phyloP scores from a whole-genome alignment of 140 eudicot species.

The Cichorium intybus region DNA sequence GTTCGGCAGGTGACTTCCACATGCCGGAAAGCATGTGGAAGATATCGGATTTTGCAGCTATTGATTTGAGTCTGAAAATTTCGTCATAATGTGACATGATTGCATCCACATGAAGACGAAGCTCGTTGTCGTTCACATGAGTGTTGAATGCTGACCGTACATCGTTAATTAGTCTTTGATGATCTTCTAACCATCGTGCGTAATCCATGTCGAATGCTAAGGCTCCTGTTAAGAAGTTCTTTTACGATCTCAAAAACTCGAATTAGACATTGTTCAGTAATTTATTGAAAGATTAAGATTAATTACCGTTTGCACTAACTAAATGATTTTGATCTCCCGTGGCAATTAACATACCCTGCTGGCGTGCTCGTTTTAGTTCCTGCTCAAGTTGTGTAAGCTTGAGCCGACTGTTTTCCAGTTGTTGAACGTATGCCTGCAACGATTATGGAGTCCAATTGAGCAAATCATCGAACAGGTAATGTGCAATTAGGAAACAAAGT shows the following conservation, averaged over 20 bases:
- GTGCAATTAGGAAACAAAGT: neutral
- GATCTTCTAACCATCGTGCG: conserved; percentile 88
- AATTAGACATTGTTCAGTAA: neutral
- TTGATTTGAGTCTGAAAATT: conserved; percentile 64
- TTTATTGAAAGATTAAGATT: neutral
- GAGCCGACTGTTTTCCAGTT: conserved; percentile 81
- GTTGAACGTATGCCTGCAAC: conserved; percentile 95
- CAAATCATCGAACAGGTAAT: neutral
- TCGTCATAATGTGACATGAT: conserved; percentile 88
- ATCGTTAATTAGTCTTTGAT: conserved; percentile 71
- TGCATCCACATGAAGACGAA: conserved; percentile 73
- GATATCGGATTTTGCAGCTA: conserved; percentile 75
- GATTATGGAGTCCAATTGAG: neutral
- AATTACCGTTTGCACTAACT: conserved; percentile 51
- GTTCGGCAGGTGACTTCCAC: conserved; percentile 99
- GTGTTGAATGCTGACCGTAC: conserved; percentile 72
- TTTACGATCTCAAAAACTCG: neutral
- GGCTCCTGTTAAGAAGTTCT: conserved; percentile 54
- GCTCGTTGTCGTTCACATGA: conserved; percentile 60
- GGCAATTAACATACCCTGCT: conserved; percentile 64
- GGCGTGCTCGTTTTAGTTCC: conserved; percentile 81
- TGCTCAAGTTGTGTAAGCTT: conserved; percentile 83
- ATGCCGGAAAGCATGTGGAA: conserved; percentile 98
- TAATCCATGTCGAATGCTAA: conserved; percentile 86
- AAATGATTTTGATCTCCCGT: conserved; percentile 53